These are phyloP conservation scores for Ceratocystis eucalypticola DNA, from an alignment of 2,329 filamentous ascomycete genomes.

Conservation along the genomic window DNA sequence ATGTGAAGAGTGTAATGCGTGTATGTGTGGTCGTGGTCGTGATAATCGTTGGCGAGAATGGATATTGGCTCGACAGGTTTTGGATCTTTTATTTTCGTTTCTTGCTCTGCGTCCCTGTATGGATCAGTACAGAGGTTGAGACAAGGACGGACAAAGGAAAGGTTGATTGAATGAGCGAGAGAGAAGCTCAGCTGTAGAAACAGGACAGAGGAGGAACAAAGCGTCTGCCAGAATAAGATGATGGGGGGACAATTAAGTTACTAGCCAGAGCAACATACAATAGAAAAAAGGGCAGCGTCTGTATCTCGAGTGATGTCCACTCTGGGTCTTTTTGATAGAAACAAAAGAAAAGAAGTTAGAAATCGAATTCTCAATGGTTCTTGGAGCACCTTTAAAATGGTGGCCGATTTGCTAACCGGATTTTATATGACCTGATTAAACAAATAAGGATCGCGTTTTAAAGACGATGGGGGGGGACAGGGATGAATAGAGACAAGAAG, in stretches of 20 bases:
- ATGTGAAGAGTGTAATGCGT: neutral
- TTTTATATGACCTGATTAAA: neutral
- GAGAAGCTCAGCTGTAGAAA: neutral
- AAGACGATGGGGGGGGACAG: neutral
- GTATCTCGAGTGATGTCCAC: neutral
- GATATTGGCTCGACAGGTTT: neutral
- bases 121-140: neutral
- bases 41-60: neutral
- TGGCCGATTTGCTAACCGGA: neutral
- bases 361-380: neutral
- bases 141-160: neutral
- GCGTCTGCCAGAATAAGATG: neutral
- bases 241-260: neutral
- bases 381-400: neutral
- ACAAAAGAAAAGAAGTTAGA: neutral
- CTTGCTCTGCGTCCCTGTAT: neutral
- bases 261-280: slow-evolving; percentile 1
- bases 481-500: neutral
- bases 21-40: neutral
- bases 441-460: neutral
- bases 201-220: neutral
- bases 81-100: neutral
- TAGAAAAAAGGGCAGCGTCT: neutral
- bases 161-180: neutral
- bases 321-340: neutral